phyloP scores from a whole-genome alignment of 192 early-diverging fungal species.

The Fimicolochytrium jonesii region DNA sequence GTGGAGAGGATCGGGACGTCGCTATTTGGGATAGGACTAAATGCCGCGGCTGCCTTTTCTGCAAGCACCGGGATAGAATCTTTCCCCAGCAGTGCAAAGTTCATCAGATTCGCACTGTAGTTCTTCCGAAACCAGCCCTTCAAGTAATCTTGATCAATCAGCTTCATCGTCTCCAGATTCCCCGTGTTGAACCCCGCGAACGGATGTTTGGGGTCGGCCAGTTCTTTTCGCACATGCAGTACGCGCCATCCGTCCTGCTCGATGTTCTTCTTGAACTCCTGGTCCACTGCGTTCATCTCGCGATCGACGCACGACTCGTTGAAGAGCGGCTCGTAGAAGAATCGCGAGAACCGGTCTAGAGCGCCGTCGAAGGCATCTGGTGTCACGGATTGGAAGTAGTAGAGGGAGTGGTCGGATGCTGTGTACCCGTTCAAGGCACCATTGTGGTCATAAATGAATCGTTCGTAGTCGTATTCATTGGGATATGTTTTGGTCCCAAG shows the following conservation, averaged over 20 bases:
- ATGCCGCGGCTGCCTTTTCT: slow-evolving; percentile 8
- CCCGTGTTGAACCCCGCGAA: slow-evolving; percentile 43
- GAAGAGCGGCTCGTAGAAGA: slow-evolving; percentile 46
- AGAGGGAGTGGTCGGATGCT: slow-evolving; percentile 37
- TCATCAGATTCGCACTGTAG: slow-evolving; percentile 39
- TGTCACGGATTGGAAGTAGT: slow-evolving; percentile 32
- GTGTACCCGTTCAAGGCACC: slow-evolving; percentile 43
- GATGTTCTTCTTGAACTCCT: slow-evolving; percentile 41
- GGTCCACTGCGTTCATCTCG: slow-evolving; percentile 42
- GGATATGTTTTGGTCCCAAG: slow-evolving; percentile 41
- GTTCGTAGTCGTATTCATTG: slow-evolving; percentile 32
- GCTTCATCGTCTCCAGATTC: slow-evolving; percentile 43
- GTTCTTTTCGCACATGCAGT: slow-evolving; percentile 36
- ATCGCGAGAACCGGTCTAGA: slow-evolving; percentile 39
- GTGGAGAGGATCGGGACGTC: slow-evolving; percentile 1
- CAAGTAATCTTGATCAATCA: slow-evolving; percentile 27
- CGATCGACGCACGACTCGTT: slow-evolving; percentile 37
- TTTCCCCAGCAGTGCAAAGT: slow-evolving; percentile 29
- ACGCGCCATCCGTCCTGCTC: slow-evolving; percentile 34
- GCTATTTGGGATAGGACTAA: slow-evolving; percentile 12
- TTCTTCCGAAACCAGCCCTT: slow-evolving; percentile 28
- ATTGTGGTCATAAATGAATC: slow-evolving; percentile 36
- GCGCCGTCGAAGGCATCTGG: slow-evolving; percentile 37
- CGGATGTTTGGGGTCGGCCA: slow-evolving; percentile 32
- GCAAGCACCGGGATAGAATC: slow-evolving; percentile 23